A percentile compares a stretch with the other conserved stretches of the same genome.
These are phyloP conservation scores for Rhytidhysteron rufulum DNA, from an alignment of 2,329 filamentous ascomycete species.

Conservation along the genomic window DNA sequence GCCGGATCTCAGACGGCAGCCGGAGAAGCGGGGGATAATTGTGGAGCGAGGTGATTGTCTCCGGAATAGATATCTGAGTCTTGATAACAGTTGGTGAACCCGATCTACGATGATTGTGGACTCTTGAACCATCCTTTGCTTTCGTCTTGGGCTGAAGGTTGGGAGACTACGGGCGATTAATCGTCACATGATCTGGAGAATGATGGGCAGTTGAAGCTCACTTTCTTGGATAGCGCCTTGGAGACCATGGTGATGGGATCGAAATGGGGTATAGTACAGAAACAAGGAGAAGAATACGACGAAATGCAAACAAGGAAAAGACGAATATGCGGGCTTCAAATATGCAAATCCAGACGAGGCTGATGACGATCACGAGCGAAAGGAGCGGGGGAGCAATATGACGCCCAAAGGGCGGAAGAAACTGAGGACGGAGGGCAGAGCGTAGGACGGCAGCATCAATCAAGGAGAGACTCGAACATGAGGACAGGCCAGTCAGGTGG, in stretches of 20 bases:
- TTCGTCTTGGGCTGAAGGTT: background rate
- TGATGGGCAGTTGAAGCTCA: background rate
- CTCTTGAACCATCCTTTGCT: too few species aligned
- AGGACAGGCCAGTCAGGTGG: too few species aligned
- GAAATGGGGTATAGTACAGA: too few species aligned
- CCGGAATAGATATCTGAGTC: constrained; percentile 30
- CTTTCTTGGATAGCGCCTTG: background rate
- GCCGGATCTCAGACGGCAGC: constrained; percentile 36
- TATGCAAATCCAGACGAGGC: too few species aligned
- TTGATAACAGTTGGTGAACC: constrained; percentile 11
- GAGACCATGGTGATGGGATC: constrained; percentile 24
- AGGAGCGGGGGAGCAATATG: background rate
- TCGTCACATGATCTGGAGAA: too few species aligned
- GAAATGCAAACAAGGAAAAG: too few species aligned
- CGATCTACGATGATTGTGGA: too few species aligned
- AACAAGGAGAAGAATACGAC: too few species aligned
- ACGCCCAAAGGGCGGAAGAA: background rate
- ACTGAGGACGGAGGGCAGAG: background rate
- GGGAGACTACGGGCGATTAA: background rate
- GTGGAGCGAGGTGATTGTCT: constrained; percentile 33
- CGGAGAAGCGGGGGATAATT: constrained; percentile 34
- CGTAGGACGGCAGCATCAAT: too few species aligned
- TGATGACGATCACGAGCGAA: too few species aligned
- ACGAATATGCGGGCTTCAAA: too few species aligned
- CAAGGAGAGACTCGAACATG: too few species aligned